These are phyloP conservation scores for Elongisporangium prolatum DNA, from an alignment of 352 stramenopile species.

Conservation along the genomic window DNA sequence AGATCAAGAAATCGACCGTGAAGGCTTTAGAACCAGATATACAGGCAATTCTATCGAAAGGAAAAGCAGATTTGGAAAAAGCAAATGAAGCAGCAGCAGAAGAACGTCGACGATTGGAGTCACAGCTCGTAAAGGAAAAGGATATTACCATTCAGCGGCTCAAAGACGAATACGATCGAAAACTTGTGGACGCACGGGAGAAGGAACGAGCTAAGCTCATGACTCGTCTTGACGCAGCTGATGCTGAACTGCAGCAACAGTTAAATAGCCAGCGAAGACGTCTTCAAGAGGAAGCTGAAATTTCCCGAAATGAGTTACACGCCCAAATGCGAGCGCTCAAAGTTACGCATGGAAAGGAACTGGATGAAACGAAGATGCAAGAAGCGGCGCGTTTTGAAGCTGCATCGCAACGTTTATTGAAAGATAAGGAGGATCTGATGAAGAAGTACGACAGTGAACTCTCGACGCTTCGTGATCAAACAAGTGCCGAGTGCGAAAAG, in stretches of 20 bases:
- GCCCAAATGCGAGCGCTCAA: conserved; percentile 48
- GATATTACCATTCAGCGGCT: conserved; percentile 40
- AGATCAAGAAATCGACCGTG: conserved; percentile 83
- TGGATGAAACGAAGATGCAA: conserved; percentile 54
- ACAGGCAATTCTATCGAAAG: conserved; percentile 71
- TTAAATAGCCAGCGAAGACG: conserved; percentile 59
- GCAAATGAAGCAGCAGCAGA: conserved; percentile 47
- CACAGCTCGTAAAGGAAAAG: conserved; percentile 55
- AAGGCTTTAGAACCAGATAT: conserved; percentile 76
- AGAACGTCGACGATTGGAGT: conserved; percentile 48
- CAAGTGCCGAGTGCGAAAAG: conserved; percentile 53
- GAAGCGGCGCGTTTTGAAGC: conserved; percentile 31
- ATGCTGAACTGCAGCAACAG: conserved; percentile 77
- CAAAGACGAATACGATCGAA: conserved; percentile 69
- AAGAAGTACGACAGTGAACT: conserved; percentile 61
- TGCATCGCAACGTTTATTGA: conserved; percentile 34
- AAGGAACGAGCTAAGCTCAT: conserved; percentile 76
- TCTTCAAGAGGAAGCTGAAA: conserved; percentile 67
- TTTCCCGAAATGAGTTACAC: conserved; percentile 49
- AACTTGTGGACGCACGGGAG: conserved; percentile 64
- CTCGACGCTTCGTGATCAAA: conserved; percentile 46
- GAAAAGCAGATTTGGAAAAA: conserved; percentile 66
- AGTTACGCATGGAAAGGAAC: conserved; percentile 41
- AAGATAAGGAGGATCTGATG: conserved; percentile 62
- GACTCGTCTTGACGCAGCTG: conserved; percentile 61